Percentiles rank a stretch among this genome's conserved stretches.
phyloP scores from a whole-genome alignment of 768 basidiomycete species.

The Mycena vulgaris region DNA sequence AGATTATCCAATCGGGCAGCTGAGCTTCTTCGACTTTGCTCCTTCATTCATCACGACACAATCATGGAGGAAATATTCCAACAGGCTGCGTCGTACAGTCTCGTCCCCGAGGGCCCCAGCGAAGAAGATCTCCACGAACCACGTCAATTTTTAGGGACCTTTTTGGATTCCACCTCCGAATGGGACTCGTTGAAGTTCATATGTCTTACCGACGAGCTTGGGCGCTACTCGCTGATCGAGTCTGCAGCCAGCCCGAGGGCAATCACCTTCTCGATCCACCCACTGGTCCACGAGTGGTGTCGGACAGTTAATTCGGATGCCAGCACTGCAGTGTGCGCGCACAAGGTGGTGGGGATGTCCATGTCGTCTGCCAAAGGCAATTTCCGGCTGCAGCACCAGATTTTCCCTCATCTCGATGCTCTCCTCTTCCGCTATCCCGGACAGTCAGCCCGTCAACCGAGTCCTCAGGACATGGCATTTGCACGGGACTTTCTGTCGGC shows the following conservation, averaged over 20 bases:
- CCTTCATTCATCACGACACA: not conserved
- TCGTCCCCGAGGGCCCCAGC: not conserved
- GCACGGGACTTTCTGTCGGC: not conserved
- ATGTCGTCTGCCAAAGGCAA: too few relatives aligned
- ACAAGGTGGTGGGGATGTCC: too few relatives aligned
- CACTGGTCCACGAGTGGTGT: not conserved
- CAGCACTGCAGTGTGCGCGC: not conserved
- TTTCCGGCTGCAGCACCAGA: too few relatives aligned
- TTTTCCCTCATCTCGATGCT: not conserved
- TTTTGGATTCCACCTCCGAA: not conserved
- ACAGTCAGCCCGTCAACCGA: not conserved
- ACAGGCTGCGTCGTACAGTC: not conserved
- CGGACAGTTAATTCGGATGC: not conserved
- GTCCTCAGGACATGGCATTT: not conserved
- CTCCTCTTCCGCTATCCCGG: not conserved
- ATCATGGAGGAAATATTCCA: not conserved
- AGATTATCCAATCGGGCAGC: not conserved
- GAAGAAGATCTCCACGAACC: not conserved
- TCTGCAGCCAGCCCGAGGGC: not conserved
- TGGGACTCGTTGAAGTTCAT: not conserved
- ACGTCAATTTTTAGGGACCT: not conserved
- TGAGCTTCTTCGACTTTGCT: not conserved
- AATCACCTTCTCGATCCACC: not conserved
- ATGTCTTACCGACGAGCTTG: not conserved
- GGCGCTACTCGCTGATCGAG: not conserved